Evolutionary conservation across 192 early-diverging fungal species (phyloP), one percentile per base, ranked within the genome.

Genomic region (Podila epicladia): DNA sequence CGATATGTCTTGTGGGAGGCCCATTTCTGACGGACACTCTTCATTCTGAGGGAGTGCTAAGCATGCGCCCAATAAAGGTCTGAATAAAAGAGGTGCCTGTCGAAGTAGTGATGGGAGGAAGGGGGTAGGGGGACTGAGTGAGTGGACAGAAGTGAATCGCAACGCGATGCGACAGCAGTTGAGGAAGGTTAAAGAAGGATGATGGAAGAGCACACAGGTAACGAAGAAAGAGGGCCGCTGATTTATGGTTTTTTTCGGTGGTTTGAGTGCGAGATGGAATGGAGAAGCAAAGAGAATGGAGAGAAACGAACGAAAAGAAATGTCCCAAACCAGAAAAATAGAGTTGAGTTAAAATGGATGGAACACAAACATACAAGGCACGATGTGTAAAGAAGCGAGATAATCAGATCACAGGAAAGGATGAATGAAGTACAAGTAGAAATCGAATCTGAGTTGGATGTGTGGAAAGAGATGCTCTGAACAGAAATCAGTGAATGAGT

Each of bases 11-110:
- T 83, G 62, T 83, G 82, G 74, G 74, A 75, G 67, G 82, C 82
- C 82, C 82, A 83, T 83, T 76, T 83, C 57, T 83, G 82, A 65
- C 82, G 82, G 65, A 83, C 65, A 72, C 73, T 83, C 74, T 75
- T 75, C 82, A 83, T 83, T 49, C 58, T 75, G 70, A 53, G 45
- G 48, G 41, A 69, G 24, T 38, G 64, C 72, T n/a, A 72, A 7
- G 65, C 77, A 80, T 80, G 67, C 71, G 77, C 77, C 68, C 60
- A 22, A 38, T 48, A 37, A 22, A n/a, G 45, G 15, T 65, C 5
- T 24, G 19, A 37, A 33, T 28, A 22, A 15, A 58, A 35, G 53
- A 12, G 9, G 4, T 13, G 28, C 51, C 19, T 15, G 22, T 29
- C 15, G 9, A 19, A 49, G 28, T 38, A 24, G 37, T 32, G 28